phyloP scores from a whole-genome alignment of 1,284 basidiomycete species.

The Athelia sp. region DNA sequence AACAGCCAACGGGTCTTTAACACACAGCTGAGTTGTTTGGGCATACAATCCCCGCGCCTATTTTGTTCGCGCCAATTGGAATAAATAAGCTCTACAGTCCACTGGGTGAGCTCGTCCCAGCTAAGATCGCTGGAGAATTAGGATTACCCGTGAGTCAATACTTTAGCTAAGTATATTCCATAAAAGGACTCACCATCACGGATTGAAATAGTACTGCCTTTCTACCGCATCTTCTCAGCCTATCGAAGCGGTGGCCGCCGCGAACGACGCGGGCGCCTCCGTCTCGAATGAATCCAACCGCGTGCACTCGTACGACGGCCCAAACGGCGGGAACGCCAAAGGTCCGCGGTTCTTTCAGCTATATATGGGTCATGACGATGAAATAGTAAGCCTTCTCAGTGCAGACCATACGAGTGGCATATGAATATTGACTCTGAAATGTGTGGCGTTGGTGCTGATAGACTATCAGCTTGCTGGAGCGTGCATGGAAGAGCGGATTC shows the following conservation, averaged over 20 bases:
- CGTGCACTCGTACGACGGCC: conserved; percentile 27
- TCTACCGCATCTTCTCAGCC: conserved; percentile 50
- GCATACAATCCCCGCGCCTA: conserved; percentile 46
- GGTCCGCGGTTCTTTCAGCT: conserved; percentile 56
- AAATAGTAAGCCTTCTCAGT: conserved; percentile 28
- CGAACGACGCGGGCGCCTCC: conserved; percentile 37
- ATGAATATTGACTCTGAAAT: no score
- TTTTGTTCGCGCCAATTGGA: conserved; percentile 54
- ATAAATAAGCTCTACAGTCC: conserved; percentile 54
- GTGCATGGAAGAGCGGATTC: conserved; percentile 46
- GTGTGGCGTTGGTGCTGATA: no score
- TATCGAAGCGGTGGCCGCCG: conserved; percentile 49
- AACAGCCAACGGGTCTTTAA: background rate
- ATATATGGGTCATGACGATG: conserved; percentile 55
- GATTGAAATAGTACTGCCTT: conserved; percentile 46
- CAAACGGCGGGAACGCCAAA: conserved; percentile 31
- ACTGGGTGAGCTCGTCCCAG: conserved; percentile 48
- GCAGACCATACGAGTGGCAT: no score
- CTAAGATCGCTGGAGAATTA: conserved; percentile 50
- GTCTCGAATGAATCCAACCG: conserved; percentile 33
- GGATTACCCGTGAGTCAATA: conserved; percentile 41
- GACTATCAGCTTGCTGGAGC: conserved; percentile 40
- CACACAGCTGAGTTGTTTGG: conserved; percentile 45
- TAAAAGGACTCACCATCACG: no score
- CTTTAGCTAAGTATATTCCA: no score